A percentile compares a stretch with the other conserved stretches of the same genome.
Conservation (phyloP, 1,284 basidiomycete species). For the Hymenochaete sp. region DNA sequence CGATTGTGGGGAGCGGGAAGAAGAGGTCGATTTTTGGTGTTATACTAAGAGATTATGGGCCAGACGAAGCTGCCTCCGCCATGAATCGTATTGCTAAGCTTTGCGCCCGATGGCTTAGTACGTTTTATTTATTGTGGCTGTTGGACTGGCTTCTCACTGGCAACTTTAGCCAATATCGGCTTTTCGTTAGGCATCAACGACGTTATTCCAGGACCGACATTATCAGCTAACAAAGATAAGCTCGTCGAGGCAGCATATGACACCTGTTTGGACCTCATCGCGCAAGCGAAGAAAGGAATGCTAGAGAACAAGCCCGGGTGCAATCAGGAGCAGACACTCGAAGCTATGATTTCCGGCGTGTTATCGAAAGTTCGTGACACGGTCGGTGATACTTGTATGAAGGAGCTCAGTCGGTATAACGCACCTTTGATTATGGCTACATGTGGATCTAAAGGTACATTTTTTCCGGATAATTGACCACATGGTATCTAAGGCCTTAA, state of each 20-base stretch:
- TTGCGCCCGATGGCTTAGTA: conserved; percentile 89
- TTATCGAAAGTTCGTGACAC: conserved; percentile 93
- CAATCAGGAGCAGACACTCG: conserved; percentile 94
- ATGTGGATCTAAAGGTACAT: conserved; percentile 91
- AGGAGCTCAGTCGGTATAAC: conserved; percentile 91
- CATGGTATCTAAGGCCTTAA: background rate
- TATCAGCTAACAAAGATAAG: conserved; percentile 76
- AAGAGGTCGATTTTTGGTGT: conserved; percentile 99
- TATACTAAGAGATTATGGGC: conserved; percentile 94
- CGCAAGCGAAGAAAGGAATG: conserved; percentile 84
- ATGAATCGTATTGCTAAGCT: conserved; percentile 97
- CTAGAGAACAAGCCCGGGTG: conserved; percentile 96
- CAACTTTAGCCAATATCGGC: conserved; percentile 76
- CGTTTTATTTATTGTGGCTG: conserved; percentile 23
- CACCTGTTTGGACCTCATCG: conserved; percentile 82
- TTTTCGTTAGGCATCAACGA: conserved; percentile 99
- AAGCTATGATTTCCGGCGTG: conserved; percentile 90
- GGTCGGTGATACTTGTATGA: conserved; percentile 98
- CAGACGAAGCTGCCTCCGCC: conserved; percentile 87
- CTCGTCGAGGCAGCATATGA: conserved; percentile 88
- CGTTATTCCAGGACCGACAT: conserved; percentile 87
- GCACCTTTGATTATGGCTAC: conserved; percentile 99
- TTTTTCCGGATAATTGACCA: background rate
- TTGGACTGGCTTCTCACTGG: background rate
- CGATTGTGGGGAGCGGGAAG: conserved; percentile 96